Base-by-base conservation (phyloP, 805 yeast species). In the Kockiozyma suomiensis region DNA sequence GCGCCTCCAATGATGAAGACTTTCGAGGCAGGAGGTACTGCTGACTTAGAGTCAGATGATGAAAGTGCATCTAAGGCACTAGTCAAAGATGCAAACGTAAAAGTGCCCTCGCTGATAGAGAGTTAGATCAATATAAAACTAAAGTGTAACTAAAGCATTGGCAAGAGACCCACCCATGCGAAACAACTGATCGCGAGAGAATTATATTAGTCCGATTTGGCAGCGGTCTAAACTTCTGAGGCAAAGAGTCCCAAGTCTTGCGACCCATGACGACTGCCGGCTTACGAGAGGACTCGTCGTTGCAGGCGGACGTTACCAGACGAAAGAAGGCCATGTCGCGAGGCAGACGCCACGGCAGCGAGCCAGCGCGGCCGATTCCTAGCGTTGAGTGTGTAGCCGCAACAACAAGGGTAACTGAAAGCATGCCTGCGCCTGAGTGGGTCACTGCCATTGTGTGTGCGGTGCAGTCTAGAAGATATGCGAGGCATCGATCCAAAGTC, bases 231-330 rank as follows among this genome's bases (percentile, higher is more conserved):
- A 90, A 94, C 70, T 81, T 85, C 1, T 74, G 62, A 0, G 99
- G 98, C 33, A 94, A 92, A 6, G 96, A 88, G 33, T 91, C 94
- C 96, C 97, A 94, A 1, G 98, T 93, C 70, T 85, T 88, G 60
- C 97, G 81, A 13, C 99, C 99, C 99, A 94, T 94, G 2, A 94
- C 80, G 13, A 94, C 98, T 0, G 89, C 96, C 70, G 90, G 90
- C 54, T 30, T 48, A 12, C 26, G 26, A 1, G 17, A 74, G 75
- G 75, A 73, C 2, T 70, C 71, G 1, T 64, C 56, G 7, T 65
- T 66, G 0, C 74, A 73, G 7, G 68, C 66, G 2, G 85, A 74
- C 0, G 99, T 94, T 15, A 90, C 86, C 59, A 83, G 82, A 62
- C 82, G 81, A 77, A 94, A 94, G 71, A 85, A 94, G 70, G 84